Percentiles rank a stretch among this genome's conserved stretches.
Evolutionary conservation across 805 yeast species (phyloP).

Genomic region (Kregervanrija delftensis): DNA sequence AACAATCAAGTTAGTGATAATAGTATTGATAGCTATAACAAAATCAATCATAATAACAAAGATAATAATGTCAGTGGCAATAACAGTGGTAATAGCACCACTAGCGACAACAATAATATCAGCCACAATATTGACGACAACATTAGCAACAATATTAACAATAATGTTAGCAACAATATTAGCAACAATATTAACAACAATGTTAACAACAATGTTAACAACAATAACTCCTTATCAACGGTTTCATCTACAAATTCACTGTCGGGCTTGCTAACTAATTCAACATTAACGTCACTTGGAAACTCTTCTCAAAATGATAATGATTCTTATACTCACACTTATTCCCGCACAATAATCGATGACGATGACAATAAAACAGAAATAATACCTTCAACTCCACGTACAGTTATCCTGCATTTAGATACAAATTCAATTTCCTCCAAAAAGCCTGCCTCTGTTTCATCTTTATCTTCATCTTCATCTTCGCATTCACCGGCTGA

Average conservation of each 20-base stretch:
- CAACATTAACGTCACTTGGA: slow-evolving; percentile 15
- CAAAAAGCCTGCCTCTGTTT: slow-evolving; percentile 2
- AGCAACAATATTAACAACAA: background rate
- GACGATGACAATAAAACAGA: slow-evolving; percentile 24
- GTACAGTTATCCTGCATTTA: background rate
- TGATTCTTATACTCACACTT: slow-evolving; percentile 2
- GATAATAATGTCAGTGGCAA: background rate
- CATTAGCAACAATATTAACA: background rate
- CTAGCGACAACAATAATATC: background rate
- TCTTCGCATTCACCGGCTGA: slow-evolving; percentile 13
- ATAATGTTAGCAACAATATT: background rate
- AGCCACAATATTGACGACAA: background rate
- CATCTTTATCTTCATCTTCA: slow-evolving; percentile 12
- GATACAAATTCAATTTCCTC: background rate
- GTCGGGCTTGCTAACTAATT: background rate
- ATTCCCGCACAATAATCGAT: slow-evolving; percentile 8
- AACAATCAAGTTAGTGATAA: too few species aligned
- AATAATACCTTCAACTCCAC: slow-evolving; percentile 2
- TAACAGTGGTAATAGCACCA: background rate
- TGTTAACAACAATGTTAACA: slow-evolving; percentile 8
- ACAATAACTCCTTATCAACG: slow-evolving; percentile 17
- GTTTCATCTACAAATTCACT: slow-evolving; percentile 23
- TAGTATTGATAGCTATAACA: too few species aligned
- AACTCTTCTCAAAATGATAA: slow-evolving; percentile 6
- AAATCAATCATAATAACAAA: background rate